Evolutionary conservation across 768 basidiomycete genomes (phyloP).

Genomic region (Boletus eberwhitei): DNA sequence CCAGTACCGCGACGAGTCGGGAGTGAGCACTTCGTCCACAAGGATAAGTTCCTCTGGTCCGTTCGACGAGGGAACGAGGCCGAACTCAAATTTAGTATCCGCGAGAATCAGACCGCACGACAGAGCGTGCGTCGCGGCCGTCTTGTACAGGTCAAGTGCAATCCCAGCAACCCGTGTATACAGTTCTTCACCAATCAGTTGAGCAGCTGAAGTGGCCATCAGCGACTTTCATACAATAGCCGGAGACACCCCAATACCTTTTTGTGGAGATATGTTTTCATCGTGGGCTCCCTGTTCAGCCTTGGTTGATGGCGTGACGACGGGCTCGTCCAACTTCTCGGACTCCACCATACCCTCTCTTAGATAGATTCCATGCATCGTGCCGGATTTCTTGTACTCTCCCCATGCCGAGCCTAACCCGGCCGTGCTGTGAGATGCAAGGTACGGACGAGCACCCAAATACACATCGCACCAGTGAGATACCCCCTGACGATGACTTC

Average conservation of each 20-base stretch:
- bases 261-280: conserved; percentile 88
- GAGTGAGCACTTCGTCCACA: conserved; percentile 95
- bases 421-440: conserved; percentile 5
- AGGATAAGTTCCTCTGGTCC: conserved; percentile 62
- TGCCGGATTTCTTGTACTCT: conserved; percentile 86
- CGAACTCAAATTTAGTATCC: conserved; percentile 99
- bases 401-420: conserved; percentile 87
- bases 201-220: conserved; percentile 44
- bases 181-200: conserved; percentile 63
- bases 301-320: conserved; percentile 97
- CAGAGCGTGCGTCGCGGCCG: conserved; percentile 71
- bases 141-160: conserved; percentile 64
- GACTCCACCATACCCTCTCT: conserved; percentile 81
- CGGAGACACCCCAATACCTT: conserved; percentile 43
- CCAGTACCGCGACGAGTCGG: conserved; percentile 98
- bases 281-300: conserved; percentile 93
- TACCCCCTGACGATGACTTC: conserved; percentile 98
- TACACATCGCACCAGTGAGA: conserved; percentile 68
- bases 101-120: conserved; percentile 87
- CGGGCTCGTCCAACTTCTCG: conserved; percentile 71
- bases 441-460: not conserved
- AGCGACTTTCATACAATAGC: not conserved
- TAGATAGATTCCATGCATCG: conserved; percentile 81
- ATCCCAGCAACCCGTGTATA: conserved; percentile 56
- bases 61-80: conserved; percentile 52